Percentiles rank a stretch among this genome's conserved stretches.
phyloP scores from a whole-genome alignment of 83 land plant genomes.

The Diphasiastrum complanatum region DNA sequence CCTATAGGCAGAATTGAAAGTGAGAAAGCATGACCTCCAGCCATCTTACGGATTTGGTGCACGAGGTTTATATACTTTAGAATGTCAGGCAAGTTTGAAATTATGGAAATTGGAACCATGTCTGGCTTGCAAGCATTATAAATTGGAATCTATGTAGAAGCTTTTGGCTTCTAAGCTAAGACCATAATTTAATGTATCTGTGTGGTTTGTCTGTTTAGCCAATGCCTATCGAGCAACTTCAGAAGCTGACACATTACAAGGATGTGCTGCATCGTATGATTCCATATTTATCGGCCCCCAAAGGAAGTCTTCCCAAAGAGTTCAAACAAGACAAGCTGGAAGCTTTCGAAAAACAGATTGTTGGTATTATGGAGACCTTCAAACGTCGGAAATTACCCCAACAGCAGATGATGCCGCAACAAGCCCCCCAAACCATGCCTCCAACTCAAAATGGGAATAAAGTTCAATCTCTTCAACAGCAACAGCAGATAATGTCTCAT shows the following conservation, averaged over 20 bases:
- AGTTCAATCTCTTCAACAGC: constrained; percentile 20
- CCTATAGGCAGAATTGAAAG: no score
- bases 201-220: constrained; percentile 16
- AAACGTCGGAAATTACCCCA: constrained; percentile 32
- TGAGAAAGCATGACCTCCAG: no score
- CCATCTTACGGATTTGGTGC: no score
- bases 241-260: constrained; percentile 49
- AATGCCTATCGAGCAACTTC: constrained; percentile 50
- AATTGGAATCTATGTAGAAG: neutral
- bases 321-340: constrained; percentile 56
- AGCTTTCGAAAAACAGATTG: constrained; percentile 60
- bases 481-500: constrained; percentile 39
- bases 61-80: no score
- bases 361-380: constrained; percentile 37
- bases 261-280: constrained; percentile 44
- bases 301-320: constrained; percentile 32
- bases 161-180: neutral
- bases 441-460: neutral
- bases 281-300: constrained; percentile 34
- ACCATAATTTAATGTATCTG: neutral
- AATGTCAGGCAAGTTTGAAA: no score
- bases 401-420: constrained; percentile 41
- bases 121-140: no score
- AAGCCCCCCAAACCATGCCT: constrained; percentile 8
- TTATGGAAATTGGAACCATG: no score